Percentiles rank a stretch among this genome's conserved stretches.
These are phyloP conservation scores for Alternaria consortialis DNA, from an alignment of 2,329 filamentous ascomycete genomes.

Conservation along the genomic window DNA sequence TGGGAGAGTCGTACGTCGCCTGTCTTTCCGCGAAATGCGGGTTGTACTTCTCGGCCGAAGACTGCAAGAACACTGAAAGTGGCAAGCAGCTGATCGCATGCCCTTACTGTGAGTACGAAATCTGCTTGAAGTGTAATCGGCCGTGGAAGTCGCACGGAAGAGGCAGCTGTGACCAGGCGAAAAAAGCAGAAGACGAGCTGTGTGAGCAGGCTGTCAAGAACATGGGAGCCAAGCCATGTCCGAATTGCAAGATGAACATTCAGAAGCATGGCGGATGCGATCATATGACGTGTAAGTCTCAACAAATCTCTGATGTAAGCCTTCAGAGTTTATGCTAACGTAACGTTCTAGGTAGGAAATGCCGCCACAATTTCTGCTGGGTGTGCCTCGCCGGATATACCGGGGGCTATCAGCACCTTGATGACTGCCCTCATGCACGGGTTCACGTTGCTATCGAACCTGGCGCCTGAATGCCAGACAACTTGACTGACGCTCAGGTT, in stretches of 20 bases:
- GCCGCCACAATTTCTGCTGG: constrained; percentile 37
- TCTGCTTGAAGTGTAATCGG: constrained; percentile 34
- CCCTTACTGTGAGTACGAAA: constrained; percentile 33
- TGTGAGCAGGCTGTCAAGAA: constrained; percentile 25
- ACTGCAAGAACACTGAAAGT: constrained; percentile 13
- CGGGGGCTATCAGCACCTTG: constrained; percentile 9
- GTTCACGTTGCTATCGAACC: constrained; percentile 24
- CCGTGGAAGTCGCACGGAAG: constrained; percentile 24
- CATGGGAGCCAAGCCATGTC: constrained; percentile 40
- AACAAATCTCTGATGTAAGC: neutral
- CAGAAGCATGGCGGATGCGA: constrained; percentile 39
- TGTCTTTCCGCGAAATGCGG: constrained; percentile 34
- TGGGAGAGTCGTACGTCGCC: constrained; percentile 20
- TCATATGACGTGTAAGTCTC: constrained; percentile 36
- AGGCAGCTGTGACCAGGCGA: constrained; percentile 24
- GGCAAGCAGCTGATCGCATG: constrained; percentile 27
- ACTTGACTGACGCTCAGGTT: constrained; percentile 14
- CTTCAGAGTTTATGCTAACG: neutral
- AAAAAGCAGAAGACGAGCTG: constrained; percentile 26
- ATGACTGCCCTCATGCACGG: constrained; percentile 17
- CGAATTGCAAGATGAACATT: constrained; percentile 36
- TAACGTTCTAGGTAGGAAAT: constrained; percentile 17
- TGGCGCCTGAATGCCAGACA: constrained; percentile 18
- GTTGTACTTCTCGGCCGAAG: constrained; percentile 34
- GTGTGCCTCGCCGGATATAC: constrained; percentile 23